phyloP scores from a whole-genome alignment of 148 eudicot genomes.

The Rhododendron simsii region DNA sequence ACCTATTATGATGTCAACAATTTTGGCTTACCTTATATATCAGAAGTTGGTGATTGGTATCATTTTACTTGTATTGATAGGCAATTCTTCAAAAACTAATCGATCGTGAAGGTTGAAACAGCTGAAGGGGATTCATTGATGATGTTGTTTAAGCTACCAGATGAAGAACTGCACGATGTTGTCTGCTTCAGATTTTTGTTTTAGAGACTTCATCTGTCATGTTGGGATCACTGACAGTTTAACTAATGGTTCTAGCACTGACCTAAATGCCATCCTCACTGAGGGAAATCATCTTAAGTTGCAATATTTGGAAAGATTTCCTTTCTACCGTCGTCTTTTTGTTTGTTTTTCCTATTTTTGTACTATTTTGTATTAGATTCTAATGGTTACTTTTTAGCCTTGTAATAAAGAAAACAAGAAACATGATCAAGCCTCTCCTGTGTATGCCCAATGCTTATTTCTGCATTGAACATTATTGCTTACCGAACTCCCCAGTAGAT shows the following conservation, averaged over 20 bases:
- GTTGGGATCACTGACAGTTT: neutral
- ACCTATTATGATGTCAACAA: neutral
- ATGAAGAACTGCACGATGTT: neutral
- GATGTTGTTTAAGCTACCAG: neutral
- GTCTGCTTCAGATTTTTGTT: neutral
- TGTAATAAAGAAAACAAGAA: neutral
- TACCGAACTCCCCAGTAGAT: neutral
- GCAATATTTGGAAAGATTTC: neutral
- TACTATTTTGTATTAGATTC: neutral
- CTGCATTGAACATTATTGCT: neutral
- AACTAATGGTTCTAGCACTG: neutral
- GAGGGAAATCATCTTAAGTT: neutral
- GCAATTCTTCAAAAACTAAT: slow-evolving; percentile 53
- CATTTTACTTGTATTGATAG: slow-evolving; percentile 25
- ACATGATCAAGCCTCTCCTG: neutral
- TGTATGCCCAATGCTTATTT: neutral
- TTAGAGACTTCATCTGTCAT: neutral
- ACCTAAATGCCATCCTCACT: neutral
- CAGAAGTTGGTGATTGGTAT: slow-evolving; percentile 3
- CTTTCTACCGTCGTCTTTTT: neutral
- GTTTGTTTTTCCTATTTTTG: neutral
- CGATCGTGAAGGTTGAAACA: slow-evolving; percentile 39
- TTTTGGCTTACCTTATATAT: neutral
- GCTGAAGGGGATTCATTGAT: neutral
- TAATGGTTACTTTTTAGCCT: neutral